Base-by-base conservation (phyloP, 2,329 filamentous ascomycete species). In the Cladosporium sp. region DNA sequence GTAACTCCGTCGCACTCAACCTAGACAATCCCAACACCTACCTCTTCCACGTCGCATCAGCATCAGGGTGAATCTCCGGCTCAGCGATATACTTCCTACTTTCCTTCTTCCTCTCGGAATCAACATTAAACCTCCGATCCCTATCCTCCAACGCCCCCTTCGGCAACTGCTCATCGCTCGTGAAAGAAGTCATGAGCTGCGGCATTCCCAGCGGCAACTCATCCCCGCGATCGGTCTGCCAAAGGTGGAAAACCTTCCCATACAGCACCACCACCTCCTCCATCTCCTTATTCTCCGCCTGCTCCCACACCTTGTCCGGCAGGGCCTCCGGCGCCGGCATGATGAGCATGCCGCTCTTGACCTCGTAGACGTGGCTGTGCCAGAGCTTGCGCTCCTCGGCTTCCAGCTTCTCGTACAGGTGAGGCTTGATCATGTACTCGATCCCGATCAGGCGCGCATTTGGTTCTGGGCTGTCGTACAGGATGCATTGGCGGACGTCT, bases 241-340 rank as follows among this genome's bases (percentile, higher is more conserved):
- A 95, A 37, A 93, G 74, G 65, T 95, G 89, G 67, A 86, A 93
- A 1, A 85, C 82, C 65, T 95, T 95, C 8, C 89, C 89, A 62
- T 95, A 95, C 2, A 93, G 66, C 1, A 79, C 75, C 3, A 89
- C 71, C 0, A 93, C 77, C 52, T 90, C 77, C 55, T 86, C 80
- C 88, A 95, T 93, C 68, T 92, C 89, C 41, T 79, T 77, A 27
- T 80, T 88, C 72, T 95, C 89, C 2, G 88, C 85, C 4, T 76
- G 66, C 56, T 93, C 85, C 89, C 89, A 95, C 0, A 74, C 79
- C 0, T 76, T 68, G 19, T 77, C 73, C 0, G 85, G 83, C 0
- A 86, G 58, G 7, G 47, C 61, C 0, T 70, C 29, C 0, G 79
- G 79, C 53, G 82, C 80, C 0, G 86, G 87, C 81, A 91, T 86